Evolutionary conservation across 371 early-diverging fungal species (phyloP).

Genomic region (Circinella minor): DNA sequence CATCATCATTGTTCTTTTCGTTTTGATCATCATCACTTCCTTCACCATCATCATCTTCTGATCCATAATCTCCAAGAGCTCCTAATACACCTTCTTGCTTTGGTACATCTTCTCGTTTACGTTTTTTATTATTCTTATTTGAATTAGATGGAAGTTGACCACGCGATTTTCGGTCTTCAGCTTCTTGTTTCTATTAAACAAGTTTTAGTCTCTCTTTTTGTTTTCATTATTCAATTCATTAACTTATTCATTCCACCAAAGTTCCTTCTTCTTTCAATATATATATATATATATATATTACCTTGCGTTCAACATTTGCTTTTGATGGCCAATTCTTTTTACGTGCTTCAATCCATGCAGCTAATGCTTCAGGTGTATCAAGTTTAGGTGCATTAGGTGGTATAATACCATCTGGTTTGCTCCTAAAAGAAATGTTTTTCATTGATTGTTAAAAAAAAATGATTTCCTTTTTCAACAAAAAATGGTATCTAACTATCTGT

Average conservation of each 20-base stretch:
- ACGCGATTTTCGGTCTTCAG: constrained; percentile 30
- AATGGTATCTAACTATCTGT: neutral
- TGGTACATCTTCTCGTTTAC: constrained; percentile 12
- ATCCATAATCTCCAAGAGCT: constrained; percentile 34
- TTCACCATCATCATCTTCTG: constrained; percentile 14
- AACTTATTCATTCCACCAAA: no score
- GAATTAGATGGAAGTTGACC: constrained; percentile 28
- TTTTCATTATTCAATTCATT: no score
- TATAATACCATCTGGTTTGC: constrained; percentile 45
- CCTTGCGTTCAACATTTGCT: constrained; percentile 62
- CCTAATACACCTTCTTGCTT: constrained; percentile 18
- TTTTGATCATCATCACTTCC: constrained; percentile 17
- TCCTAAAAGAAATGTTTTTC: constrained; percentile 8
- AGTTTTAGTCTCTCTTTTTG: neutral
- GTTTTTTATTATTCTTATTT: constrained; percentile 5
- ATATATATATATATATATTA: constrained; percentile 22
- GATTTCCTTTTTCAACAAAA: no score
- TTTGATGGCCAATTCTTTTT: constrained; percentile 72
- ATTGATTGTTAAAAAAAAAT: no score
- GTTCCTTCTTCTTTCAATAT: no score
- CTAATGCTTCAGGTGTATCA: constrained; percentile 66
- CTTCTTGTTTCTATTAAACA: constrained; percentile 26
- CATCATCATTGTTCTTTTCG: constrained; percentile 33
- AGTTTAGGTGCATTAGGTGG: constrained; percentile 52
- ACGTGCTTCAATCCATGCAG: constrained; percentile 70